These are phyloP conservation scores for Colletotrichum euphorbiae DNA, from an alignment of 2,329 filamentous ascomycete species.

Conservation along the genomic window DNA sequence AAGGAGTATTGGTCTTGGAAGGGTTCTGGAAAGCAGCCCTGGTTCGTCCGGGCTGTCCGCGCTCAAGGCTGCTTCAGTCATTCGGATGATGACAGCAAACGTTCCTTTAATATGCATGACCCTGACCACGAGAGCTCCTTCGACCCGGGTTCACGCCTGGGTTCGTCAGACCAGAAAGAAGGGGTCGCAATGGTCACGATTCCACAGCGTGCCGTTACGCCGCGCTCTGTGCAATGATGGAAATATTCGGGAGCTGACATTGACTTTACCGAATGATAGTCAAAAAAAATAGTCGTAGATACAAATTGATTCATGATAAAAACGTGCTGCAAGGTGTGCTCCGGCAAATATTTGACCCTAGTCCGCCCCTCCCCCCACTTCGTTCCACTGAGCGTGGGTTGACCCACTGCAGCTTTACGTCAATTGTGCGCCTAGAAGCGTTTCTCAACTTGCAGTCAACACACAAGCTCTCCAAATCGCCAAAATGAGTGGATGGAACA, in stretches of 20 bases:
- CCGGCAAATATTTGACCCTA: constrained; percentile 38
- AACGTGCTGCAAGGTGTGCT: not conserved
- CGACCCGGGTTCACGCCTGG: constrained; percentile 32
- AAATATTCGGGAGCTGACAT: constrained; percentile 3
- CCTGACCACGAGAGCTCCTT: constrained; percentile 39
- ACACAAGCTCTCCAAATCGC: constrained; percentile 1
- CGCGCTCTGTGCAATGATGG: constrained; percentile 31
- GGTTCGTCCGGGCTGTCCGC: constrained; percentile 57
- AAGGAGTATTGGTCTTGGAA: constrained; percentile 69
- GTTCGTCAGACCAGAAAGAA: constrained; percentile 38
- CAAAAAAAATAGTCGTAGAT: constrained; percentile 31
- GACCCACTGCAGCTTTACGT: constrained; percentile 37
- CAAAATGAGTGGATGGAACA: constrained; percentile 90
- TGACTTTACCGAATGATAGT: not conserved
- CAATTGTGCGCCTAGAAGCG: constrained; percentile 15
- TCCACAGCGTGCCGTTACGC: constrained; percentile 36
- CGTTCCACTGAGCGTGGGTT: not conserved
- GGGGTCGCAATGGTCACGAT: constrained; percentile 38
- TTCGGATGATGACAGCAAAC: constrained; percentile 44
- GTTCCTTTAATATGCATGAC: constrained; percentile 38
- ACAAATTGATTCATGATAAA: constrained; percentile 9
- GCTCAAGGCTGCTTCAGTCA: constrained; percentile 42
- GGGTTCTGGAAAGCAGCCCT: constrained; percentile 59
- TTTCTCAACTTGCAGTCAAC: not conserved
- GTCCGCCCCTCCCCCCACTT: constrained; percentile 2